Evolutionary conservation across 257 asterid species (phyloP).

Genomic region (Fraxinus excelsior): DNA sequence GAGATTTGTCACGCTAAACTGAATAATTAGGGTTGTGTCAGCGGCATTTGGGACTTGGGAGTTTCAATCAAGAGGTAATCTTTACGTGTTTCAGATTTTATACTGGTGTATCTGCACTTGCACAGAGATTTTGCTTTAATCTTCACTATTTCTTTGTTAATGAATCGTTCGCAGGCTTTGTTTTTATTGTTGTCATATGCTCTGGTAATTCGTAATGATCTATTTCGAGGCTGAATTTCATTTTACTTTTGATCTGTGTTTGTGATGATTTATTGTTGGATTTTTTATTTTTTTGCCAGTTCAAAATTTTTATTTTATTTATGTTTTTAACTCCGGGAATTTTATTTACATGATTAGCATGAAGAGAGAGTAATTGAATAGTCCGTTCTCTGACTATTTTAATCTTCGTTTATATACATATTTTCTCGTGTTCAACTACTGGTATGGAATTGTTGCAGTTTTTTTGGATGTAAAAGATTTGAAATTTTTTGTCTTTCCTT

Average conservation of each 20-base stretch:
- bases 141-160: neutral
- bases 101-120: neutral
- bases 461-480: neutral
- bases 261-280: neutral
- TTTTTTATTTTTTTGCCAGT: too few relatives aligned
- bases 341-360: neutral
- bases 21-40: constrained; percentile 39
- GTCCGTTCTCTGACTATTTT: neutral
- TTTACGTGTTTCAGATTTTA: neutral
- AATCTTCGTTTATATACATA: neutral
- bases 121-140: neutral
- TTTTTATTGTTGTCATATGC: neutral
- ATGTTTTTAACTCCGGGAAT: neutral
- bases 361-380: constrained; percentile 4
- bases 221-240: neutral
- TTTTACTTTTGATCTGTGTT: neutral
- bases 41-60: constrained; percentile 24
- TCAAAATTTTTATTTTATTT: too few relatives aligned
- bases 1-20: constrained; percentile 30
- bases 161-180: neutral
- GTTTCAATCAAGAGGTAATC: constrained; percentile 28
- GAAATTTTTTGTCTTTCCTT: neutral
- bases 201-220: neutral
- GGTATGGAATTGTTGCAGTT: neutral
- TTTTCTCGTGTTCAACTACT: neutral